phyloP scores from a whole-genome alignment of 2,329 filamentous ascomycete genomes.

The Hypoxylon rubiginosum region DNA sequence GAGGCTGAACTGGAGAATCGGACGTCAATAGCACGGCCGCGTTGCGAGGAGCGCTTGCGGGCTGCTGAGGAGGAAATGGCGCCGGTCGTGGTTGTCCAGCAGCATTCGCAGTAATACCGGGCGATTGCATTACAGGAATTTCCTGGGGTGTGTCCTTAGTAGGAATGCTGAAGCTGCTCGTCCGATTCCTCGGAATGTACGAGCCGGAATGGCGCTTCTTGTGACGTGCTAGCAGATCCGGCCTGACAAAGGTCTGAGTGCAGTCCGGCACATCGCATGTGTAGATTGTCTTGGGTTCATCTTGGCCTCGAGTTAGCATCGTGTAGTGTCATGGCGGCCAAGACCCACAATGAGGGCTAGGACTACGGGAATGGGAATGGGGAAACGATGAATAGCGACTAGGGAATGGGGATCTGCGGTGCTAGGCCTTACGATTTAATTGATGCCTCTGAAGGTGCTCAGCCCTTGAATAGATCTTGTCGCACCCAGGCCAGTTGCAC shows the following conservation, averaged over 20 bases:
- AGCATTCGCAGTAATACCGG: slow-evolving; percentile 35
- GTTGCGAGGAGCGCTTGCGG: slow-evolving; percentile 58
- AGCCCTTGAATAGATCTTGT: slow-evolving; percentile 83
- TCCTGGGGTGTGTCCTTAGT: slow-evolving; percentile 45
- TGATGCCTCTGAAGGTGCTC: slow-evolving; percentile 87
- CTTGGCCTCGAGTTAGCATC: slow-evolving; percentile 57
- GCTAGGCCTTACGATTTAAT: slow-evolving; percentile 74
- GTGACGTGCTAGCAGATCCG: slow-evolving; percentile 79
- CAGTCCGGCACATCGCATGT: slow-evolving; percentile 81
- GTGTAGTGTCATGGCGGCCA: slow-evolving; percentile 36
- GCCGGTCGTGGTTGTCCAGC: slow-evolving; percentile 44
- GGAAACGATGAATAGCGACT: slow-evolving; percentile 50
- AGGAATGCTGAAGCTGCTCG: slow-evolving; percentile 62
- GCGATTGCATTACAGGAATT: slow-evolving; percentile 48
- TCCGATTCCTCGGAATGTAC: slow-evolving; percentile 64
- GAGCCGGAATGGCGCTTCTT: slow-evolving; percentile 73
- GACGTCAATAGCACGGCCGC: slow-evolving; percentile 61
- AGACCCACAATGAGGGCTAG: slow-evolving; percentile 31
- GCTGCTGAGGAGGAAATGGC: slow-evolving; percentile 44
- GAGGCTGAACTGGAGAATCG: slow-evolving; percentile 54
- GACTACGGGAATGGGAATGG: slow-evolving; percentile 9
- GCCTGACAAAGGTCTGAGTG: slow-evolving; percentile 81
- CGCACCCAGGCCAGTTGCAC: slow-evolving; percentile 79
- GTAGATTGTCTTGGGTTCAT: slow-evolving; percentile 85
- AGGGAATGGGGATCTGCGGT: slow-evolving; percentile 3